A percentile compares a stretch with the other conserved stretches of the same genome.
Evolutionary conservation across 2,329 filamentous ascomycete genomes (phyloP).

Genomic region (Fusarium sp.): DNA sequence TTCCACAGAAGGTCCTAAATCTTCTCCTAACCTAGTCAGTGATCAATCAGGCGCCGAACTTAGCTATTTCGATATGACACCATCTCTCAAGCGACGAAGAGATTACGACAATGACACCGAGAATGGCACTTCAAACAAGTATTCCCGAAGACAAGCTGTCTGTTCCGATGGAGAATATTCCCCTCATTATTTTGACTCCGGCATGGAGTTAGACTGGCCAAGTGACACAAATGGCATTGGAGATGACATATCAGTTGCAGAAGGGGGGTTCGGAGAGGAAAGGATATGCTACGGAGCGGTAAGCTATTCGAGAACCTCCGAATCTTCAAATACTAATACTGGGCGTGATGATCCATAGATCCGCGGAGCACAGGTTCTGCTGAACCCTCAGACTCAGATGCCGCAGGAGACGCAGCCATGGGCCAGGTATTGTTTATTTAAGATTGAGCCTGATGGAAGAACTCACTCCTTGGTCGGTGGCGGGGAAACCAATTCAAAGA

Average conservation of each 20-base stretch:
- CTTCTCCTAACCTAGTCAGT: fast-evolving
- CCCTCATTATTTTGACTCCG: fast-evolving
- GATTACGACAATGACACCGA: fast-evolving
- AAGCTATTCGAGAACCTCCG: fast-evolving
- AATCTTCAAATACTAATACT: fast-evolving
- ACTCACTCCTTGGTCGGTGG: not conserved
- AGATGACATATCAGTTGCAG: fast-evolving
- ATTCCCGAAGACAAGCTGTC: not conserved
- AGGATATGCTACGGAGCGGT: not conserved
- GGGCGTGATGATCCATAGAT: not conserved
- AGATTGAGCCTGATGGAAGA: fast-evolving
- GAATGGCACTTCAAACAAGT: fast-evolving
- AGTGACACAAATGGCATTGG: fast-evolving
- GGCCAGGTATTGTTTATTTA: not conserved
- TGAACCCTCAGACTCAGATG: fast-evolving
- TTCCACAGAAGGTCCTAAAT: fast-evolving
- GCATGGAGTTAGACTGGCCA: not conserved
- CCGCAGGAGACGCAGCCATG: not conserved
- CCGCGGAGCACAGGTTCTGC: not conserved
- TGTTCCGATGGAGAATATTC: fast-evolving
- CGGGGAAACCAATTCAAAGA: fast-evolving
- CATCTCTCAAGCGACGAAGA: not conserved
- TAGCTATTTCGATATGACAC: not conserved
- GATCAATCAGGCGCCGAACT: fast-evolving
- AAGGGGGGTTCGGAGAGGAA: fast-evolving